A percentile compares a stretch with the other conserved stretches of the same genome.
phyloP scores from a whole-genome alignment of 495 filamentous ascomycete genomes.

The Penicillium pancosmium region DNA sequence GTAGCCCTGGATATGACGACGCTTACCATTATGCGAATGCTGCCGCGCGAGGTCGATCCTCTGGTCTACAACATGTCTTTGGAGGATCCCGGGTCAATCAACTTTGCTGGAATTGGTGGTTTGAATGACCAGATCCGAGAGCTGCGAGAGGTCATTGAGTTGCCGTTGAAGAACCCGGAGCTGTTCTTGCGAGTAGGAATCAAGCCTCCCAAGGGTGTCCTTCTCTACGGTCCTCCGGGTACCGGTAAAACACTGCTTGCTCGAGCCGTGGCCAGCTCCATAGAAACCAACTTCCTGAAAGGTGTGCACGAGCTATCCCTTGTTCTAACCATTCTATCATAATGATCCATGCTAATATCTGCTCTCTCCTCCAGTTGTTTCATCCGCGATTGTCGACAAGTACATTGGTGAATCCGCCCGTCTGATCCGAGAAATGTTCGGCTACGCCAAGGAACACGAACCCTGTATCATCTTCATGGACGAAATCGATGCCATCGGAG shows the following conservation, averaged over 20 bases:
- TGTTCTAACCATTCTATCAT: no score
- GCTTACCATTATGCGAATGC: conserved; percentile 99
- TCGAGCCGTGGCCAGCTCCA: conserved; percentile 90
- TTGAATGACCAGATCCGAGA: conserved; percentile 99
- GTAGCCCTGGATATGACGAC: conserved; percentile 99
- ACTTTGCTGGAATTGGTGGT: conserved; percentile 98
- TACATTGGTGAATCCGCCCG: conserved; percentile 99
- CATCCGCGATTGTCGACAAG: conserved; percentile 99
- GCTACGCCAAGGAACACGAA: conserved; percentile 99
- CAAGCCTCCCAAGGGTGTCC: conserved; percentile 97
- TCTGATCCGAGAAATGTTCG: conserved; percentile 99
- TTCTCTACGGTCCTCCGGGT: conserved; percentile 96
- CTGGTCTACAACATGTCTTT: conserved; percentile 99
- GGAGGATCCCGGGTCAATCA: conserved; percentile 96
- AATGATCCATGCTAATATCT: conserved; percentile 6
- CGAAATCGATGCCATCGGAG: conserved; percentile 99
- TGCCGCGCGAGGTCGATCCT: conserved; percentile 97
- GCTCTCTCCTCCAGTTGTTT: conserved; percentile 71
- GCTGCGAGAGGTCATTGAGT: conserved; percentile 95
- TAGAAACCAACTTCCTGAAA: conserved; percentile 99
- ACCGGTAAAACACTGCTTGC: conserved; percentile 97
- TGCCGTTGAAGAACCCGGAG: conserved; percentile 98
- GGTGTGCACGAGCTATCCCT: conserved; percentile 54
- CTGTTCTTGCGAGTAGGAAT: conserved; percentile 96
- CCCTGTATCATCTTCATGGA: conserved; percentile 99